Percentiles rank a stretch among this genome's conserved stretches.
These are phyloP conservation scores for Globisporangium cederbergense DNA, from an alignment of 352 stramenopile species.

Conservation along the genomic window DNA sequence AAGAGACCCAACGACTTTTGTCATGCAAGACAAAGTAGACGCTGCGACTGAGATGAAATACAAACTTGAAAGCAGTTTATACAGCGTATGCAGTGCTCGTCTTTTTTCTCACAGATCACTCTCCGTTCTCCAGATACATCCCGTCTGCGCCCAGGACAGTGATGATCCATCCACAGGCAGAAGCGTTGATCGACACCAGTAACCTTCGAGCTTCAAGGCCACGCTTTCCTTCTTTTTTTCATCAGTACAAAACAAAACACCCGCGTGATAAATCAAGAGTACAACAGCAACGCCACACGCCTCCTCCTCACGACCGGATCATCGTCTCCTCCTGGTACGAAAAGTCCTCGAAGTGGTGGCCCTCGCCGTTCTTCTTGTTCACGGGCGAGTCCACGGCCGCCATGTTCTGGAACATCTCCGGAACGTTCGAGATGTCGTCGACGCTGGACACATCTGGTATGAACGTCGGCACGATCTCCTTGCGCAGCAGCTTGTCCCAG, in stretches of 20 bases:
- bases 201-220: not conserved
- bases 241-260: conserved; percentile 11
- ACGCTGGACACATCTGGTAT: conserved; percentile 73
- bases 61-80: conserved; percentile 3
- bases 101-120: not conserved
- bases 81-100: not conserved
- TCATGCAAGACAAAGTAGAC: not conserved
- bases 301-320: conserved; percentile 17
- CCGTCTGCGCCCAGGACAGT: not conserved
- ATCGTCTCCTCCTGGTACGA: conserved; percentile 82
- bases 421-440: conserved; percentile 87
- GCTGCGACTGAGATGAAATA: conserved; percentile 1
- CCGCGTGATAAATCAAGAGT: conserved; percentile 11
- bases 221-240: not conserved
- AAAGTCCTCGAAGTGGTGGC: conserved; percentile 88
- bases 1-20: not conserved
- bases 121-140: not conserved
- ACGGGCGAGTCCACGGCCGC: conserved; percentile 82
- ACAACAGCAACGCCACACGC: conserved; percentile 7
- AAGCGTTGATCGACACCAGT: not conserved
- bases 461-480: conserved; percentile 81
- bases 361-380: conserved; percentile 82
- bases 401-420: conserved; percentile 90
- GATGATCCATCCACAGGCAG: no score
- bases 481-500: conserved; percentile 84